Evolutionary conservation across 257 asterid genomes (phyloP).

Genomic region (Primulina huaijiensis): DNA sequence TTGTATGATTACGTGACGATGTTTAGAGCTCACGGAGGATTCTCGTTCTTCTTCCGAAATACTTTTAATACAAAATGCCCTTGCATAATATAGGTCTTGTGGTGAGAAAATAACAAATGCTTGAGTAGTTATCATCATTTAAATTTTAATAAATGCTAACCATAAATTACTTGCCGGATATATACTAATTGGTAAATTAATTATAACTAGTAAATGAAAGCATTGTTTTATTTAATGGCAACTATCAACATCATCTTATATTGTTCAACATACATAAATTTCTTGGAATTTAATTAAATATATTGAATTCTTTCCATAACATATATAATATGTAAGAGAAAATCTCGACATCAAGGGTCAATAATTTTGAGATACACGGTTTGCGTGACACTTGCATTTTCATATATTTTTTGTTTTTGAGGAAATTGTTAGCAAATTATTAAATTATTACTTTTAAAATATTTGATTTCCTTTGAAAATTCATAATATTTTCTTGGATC

Average conservation of each 20-base stretch:
- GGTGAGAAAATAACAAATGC: no score
- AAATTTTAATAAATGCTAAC: no score
- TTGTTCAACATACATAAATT: not conserved
- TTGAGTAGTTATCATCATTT: no score
- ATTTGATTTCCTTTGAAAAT: conserved; percentile 28
- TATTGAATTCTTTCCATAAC: not conserved
- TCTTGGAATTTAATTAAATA: not conserved
- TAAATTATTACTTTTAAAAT: not conserved
- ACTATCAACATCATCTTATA: not conserved
- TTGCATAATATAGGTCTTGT: no score
- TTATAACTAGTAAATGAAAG: no score
- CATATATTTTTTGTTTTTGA: not conserved
- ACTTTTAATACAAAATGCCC: no score
- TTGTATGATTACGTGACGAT: no score
- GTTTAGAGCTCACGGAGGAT: no score
- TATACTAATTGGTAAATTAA: not conserved
- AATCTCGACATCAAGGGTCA: conserved; percentile 32
- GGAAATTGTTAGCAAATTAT: not conserved
- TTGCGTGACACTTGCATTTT: conserved; percentile 20
- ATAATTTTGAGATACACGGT: not conserved
- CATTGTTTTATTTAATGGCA: no score
- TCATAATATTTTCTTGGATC: conserved; percentile 51
- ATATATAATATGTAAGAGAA: not conserved
- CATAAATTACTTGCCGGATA: no score
- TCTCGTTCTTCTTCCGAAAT: no score